Base-by-base conservation (phyloP, 768 basidiomycete species). In the Boletus rufocinnamomeus region DNA sequence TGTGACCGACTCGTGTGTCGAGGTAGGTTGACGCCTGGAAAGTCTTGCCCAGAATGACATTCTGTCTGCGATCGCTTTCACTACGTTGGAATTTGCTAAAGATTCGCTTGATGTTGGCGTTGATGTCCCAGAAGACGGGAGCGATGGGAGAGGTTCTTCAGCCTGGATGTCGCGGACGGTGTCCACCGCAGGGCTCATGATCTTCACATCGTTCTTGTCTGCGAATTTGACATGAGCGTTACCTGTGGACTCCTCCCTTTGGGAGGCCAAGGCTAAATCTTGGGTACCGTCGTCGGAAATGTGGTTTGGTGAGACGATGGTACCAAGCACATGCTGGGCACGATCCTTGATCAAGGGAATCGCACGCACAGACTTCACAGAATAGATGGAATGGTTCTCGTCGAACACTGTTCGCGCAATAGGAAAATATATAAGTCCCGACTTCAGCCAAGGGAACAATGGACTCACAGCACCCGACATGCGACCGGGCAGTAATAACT, bases 11-110 rank as follows among this genome's bases (percentile, higher is more conserved):
- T 64, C 59, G 6, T 60, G 58, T 17, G 66, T 27, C 25, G 66
- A 68, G 50, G 51, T 57, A 40, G 70, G 65, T 32, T 74, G 74
- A 37, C 82, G 78, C 62, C 80, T 84, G 11, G 86, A 82, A 21
- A 86, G 69, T 51, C 81, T 79, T 55, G 76, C 83, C 91, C 91
- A 93, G 66, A 91, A 92, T 2, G 89, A 90, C 45, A 92, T 75
- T 34, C 86, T 82, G 11, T 77, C 75, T 8, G 88, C 83, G 16
- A 92, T 72, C 2, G 83, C 80, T 65, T 85, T 88, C 44, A 84
- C 81, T 11, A 91, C 76, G 9, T 84, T 82, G 4, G 82, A 77
- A 6, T 77, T 76, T 30, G 77, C 72, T 10, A 65, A 64, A 13
- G 77, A 75, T 16, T 70, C 61, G 49, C 82, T 82, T 3, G 83